Conservation (phyloP, 306 rosid genomes). For the Cucurbita pepo region DNA sequence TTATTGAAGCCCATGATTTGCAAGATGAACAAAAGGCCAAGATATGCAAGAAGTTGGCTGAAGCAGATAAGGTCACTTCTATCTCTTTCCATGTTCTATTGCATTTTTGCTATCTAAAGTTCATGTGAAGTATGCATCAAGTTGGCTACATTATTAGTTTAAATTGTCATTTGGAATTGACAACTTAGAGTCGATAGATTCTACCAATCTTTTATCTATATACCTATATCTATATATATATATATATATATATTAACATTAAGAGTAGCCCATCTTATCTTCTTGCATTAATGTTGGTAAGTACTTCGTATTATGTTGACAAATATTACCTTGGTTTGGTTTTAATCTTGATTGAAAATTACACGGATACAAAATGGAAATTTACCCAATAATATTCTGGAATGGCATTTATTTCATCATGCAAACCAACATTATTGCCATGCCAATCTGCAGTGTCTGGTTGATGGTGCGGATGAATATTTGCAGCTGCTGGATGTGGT, state of each 20-base stretch:
- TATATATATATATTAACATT: no score
- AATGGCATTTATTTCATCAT: background rate
- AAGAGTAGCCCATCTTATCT: background rate
- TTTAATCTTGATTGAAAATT: background rate
- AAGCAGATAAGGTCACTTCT: constrained; percentile 63
- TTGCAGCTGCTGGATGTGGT: constrained; percentile 78
- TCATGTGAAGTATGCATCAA: background rate
- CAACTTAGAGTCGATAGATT: background rate
- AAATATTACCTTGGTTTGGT: background rate
- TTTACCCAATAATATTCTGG: background rate
- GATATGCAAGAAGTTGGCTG: constrained; percentile 72
- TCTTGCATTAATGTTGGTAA: background rate
- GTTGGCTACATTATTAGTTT: background rate
- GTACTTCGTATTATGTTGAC: background rate
- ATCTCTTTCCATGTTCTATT: background rate
- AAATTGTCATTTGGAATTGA: background rate
- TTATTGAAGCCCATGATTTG: constrained; percentile 54
- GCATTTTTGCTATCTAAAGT: background rate
- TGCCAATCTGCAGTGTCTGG: constrained; percentile 49
- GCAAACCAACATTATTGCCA: background rate
- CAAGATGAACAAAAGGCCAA: constrained; percentile 87
- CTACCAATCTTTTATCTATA: background rate
- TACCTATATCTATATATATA: background rate
- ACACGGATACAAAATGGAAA: background rate
- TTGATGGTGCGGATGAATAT: constrained; percentile 84